A percentile compares a stretch with the other conserved stretches of the same genome.
These are phyloP conservation scores for Westerdykella aurantiaca DNA, from an alignment of 2,329 filamentous ascomycete genomes.

Conservation along the genomic window DNA sequence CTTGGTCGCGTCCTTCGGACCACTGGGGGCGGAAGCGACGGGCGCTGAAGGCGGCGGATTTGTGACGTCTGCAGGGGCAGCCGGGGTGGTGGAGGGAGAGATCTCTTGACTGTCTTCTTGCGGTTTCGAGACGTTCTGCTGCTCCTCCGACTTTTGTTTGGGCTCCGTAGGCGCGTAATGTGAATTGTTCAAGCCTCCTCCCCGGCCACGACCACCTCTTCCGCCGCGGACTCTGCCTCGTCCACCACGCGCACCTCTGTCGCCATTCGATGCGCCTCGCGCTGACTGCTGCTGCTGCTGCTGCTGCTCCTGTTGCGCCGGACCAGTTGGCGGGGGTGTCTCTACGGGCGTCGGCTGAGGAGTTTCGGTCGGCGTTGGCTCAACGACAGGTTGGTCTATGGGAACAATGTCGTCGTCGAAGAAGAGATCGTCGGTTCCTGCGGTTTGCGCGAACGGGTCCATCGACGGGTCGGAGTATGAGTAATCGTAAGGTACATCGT, in stretches of 20 bases:
- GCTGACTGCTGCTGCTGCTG: conserved; percentile 19
- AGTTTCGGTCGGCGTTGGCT: conserved; percentile 21
- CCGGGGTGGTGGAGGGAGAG: conserved; percentile 6
- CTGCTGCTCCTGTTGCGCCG: conserved; percentile 14
- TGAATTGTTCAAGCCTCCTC: conserved; percentile 9
- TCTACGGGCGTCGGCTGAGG: conserved; percentile 18
- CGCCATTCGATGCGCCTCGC: conserved; percentile 23
- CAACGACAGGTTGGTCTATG: conserved; percentile 39
- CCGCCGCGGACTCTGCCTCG: conserved; percentile 12
- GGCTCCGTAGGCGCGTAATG: conserved; percentile 1
- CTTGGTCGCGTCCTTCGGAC: conserved; percentile 7
- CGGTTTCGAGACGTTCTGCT: neutral
- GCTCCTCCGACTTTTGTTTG: conserved; percentile 5
- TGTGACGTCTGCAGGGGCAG: conserved; percentile 12
- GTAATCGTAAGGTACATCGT: conserved; percentile 22
- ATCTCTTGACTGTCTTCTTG: conserved; percentile 10
- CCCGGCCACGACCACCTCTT: conserved; percentile 9
- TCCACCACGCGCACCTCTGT: conserved; percentile 22
- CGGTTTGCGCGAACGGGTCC: conserved; percentile 46
- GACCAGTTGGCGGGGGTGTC: conserved; percentile 12
- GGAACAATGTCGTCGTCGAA: conserved; percentile 49
- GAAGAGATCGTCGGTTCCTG: conserved; percentile 47
- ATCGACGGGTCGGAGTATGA: conserved; percentile 25
- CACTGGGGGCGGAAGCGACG: conserved; percentile 13
- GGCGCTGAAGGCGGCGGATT: conserved; percentile 8